These are phyloP conservation scores for Colletotrichum agaves DNA, from an alignment of 2,329 filamentous ascomycete species.

Conservation along the genomic window DNA sequence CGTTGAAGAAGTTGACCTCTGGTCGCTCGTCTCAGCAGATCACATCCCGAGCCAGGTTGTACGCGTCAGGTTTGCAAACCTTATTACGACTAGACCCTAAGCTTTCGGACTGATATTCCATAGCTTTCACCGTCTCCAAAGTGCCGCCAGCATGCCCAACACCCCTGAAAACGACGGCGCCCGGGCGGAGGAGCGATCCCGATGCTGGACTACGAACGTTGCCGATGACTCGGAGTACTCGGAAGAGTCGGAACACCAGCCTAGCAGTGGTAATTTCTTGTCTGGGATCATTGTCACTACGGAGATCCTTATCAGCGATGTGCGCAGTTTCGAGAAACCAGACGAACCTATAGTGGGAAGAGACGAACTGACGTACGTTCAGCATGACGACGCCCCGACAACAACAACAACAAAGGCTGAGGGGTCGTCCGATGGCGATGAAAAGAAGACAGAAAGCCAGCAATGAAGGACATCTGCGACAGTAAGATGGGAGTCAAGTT, in stretches of 20 bases:
- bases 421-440: not conserved
- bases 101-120: not conserved
- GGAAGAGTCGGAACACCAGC: conserved; percentile 8
- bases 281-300: conserved; percentile 18
- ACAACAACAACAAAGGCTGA: not conserved
- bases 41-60: not conserved
- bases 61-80: not conserved
- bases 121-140: not conserved
- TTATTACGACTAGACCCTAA: too few species aligned
- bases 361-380: not conserved
- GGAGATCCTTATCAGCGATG: conserved; percentile 6
- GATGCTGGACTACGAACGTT: conserved; percentile 11
- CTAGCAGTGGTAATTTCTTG: not conserved
- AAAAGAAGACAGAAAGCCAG: not conserved
- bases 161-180: not conserved
- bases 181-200: conserved; percentile 5
- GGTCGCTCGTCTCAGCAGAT: not conserved
- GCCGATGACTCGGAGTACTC: not conserved
- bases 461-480: not conserved
- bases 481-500: not conserved
- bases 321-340: not conserved
- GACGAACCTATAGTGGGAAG: not conserved
- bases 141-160: conserved; percentile 5
- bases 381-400: not conserved
- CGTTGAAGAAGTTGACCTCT: not conserved